A percentile compares a stretch with the other conserved stretches of the same genome.
Evolutionary conservation across 2,329 filamentous ascomycete species (phyloP).

Genomic region (Cadophora sp.): DNA sequence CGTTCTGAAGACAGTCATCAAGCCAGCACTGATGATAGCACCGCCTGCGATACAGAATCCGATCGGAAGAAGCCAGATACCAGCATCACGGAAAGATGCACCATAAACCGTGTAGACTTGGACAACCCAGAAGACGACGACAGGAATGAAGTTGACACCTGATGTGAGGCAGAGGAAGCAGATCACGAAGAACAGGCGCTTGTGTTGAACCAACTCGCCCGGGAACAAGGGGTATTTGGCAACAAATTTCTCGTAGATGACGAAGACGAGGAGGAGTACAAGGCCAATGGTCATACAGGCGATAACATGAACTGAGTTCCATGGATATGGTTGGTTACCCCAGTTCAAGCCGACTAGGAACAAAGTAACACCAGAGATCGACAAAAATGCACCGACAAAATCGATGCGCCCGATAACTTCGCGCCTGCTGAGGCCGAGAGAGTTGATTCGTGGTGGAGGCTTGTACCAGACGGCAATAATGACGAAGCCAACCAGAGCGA

Average conservation of each 20-base stretch:
- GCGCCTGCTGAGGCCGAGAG: constrained; percentile 47
- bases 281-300: constrained; percentile 59
- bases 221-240: constrained; percentile 53
- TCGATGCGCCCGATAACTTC: constrained; percentile 55
- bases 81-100: constrained; percentile 67
- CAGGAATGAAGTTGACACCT: constrained; percentile 56
- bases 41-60: constrained; percentile 69
- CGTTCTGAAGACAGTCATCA: constrained; percentile 63
- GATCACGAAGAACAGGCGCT: constrained; percentile 59
- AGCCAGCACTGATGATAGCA: constrained; percentile 62
- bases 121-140: constrained; percentile 63
- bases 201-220: constrained; percentile 61
- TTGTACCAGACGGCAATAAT: constrained; percentile 60
- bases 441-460: constrained; percentile 56
- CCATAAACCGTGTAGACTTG: constrained; percentile 71
- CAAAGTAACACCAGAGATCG: constrained; percentile 55
- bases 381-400: constrained; percentile 57
- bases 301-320: constrained; percentile 62
- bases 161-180: constrained; percentile 57
- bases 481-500: constrained; percentile 58
- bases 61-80: constrained; percentile 69
- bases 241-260: constrained; percentile 60
- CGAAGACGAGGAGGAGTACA: constrained; percentile 54
- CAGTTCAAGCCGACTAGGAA: constrained; percentile 60
- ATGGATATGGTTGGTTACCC: constrained; percentile 60